These are phyloP conservation scores for Garcia nutans DNA, from an alignment of 345 rosid species.

Conservation along the genomic window DNA sequence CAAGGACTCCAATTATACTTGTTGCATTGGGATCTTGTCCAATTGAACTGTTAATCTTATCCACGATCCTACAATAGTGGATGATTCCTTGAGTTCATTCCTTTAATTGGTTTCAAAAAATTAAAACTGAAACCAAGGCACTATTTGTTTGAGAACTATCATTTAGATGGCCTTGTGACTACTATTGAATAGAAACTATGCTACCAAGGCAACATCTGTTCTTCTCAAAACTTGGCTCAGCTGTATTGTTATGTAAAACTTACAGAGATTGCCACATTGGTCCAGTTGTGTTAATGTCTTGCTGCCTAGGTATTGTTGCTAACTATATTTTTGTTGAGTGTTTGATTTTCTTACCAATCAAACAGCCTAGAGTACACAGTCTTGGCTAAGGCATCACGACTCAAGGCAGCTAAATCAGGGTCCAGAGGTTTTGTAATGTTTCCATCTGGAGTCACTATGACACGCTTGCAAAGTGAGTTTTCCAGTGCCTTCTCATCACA, in stretches of 20 bases:
- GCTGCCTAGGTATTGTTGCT: background rate
- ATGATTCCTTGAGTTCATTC: slow-evolving; percentile 3
- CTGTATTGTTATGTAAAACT: background rate
- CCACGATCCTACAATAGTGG: slow-evolving; percentile 61
- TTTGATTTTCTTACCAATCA: slow-evolving; percentile 54
- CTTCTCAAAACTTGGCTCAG: background rate
- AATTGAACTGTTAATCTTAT: slow-evolving; percentile 66
- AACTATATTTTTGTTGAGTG: slow-evolving; percentile 11
- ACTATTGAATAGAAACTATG: background rate
- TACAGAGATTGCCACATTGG: background rate
- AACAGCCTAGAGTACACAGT: slow-evolving; percentile 67
- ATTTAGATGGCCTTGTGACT: background rate
- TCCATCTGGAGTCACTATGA: slow-evolving; percentile 74
- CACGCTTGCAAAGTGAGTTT: slow-evolving; percentile 74
- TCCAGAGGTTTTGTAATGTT: slow-evolving; percentile 68
- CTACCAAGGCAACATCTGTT: background rate
- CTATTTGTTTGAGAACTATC: background rate
- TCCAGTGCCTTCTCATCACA: slow-evolving; percentile 67
- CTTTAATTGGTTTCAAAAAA: background rate
- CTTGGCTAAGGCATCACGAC: slow-evolving; percentile 75
- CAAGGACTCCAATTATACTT: slow-evolving; percentile 72
- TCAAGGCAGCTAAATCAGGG: slow-evolving; percentile 53
- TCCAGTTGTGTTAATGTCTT: background rate
- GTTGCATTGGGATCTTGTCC: slow-evolving; percentile 69
- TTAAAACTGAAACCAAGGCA: background rate